Base-by-base conservation (phyloP, 495 filamentous ascomycete genomes). In the Xylaria acuta region DNA sequence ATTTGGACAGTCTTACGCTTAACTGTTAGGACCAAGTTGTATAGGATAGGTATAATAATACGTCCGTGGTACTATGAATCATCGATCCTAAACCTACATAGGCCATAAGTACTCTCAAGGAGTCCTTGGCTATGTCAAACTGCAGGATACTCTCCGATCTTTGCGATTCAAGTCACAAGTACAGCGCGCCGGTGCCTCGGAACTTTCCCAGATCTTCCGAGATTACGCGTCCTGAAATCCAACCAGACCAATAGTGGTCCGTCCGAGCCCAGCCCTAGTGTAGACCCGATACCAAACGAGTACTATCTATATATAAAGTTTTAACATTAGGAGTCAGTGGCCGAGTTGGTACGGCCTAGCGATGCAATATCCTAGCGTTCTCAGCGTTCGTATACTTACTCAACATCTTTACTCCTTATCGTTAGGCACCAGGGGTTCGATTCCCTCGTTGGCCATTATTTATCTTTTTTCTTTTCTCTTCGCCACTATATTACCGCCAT, bases 371-470 rank as follows among this genome's bases (percentile, higher is more conserved):
- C 18, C 18, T 20, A 20, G 43, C 43, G 41, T 18, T 47, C 18
- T 20, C 18, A 47, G 43, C 43, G 18, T 47, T 47, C 20, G 43
- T 20, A 47, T 47, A 47, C 43, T 20, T 47, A 47, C 43, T 8
- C 5, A 47, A 47, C 18, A 47, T 47, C 43, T 47, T 47, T 47
- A 47, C 43, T 47, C 43, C 43, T 5, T 36, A 64, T 64, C 36
- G 60, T 43, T 64, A 64, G 60, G 36, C 34, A 0, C n/a, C 36
- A 25, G 36, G 36, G 60, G n/a, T 64, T 43, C 60, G 22, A 64
- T 43, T 64, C 36, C 60, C 20, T 43, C 25, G 36, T 38, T 64
- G 36, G 60, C n/a, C 49, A 53, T 51, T 12, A 11, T 11, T 25
- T 2, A 14, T 51, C 38, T 9, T 51, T 51, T 6, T 22, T 51